phyloP scores from a whole-genome alignment of 495 filamentous ascomycete species.

The Hyaloscypha bicolor region DNA sequence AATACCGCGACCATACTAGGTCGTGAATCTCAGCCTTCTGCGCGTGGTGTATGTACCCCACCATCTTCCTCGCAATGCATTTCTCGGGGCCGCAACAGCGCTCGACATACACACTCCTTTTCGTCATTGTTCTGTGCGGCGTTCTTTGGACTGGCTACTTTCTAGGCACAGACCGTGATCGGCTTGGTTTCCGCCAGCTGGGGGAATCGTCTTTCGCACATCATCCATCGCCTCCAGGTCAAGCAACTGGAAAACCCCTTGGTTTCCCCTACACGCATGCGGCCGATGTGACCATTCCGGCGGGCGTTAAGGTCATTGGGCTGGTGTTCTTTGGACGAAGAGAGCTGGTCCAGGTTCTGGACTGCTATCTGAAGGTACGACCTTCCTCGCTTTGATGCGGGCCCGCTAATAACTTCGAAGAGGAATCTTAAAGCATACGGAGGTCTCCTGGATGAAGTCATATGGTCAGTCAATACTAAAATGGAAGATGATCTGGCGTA shows the following conservation, averaged over 20 bases:
- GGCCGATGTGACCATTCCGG: not conserved
- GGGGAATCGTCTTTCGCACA: not conserved
- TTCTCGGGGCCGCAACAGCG: not conserved
- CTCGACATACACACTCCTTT: not conserved
- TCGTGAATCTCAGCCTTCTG: not conserved
- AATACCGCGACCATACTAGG: not conserved
- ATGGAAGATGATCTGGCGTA: constrained; percentile 48
- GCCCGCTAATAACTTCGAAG: constrained; percentile 22
- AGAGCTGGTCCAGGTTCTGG: constrained; percentile 49
- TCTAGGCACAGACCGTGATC: not conserved
- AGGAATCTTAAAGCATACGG: constrained; percentile 54
- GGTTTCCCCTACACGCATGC: not conserved
- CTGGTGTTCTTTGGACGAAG: constrained; percentile 52
- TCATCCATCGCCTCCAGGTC: not conserved
- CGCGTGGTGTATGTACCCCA: not conserved
- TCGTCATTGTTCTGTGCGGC: not conserved
- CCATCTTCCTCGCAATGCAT: not conserved
- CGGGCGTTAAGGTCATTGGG: constrained; percentile 45
- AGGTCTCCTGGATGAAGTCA: constrained; percentile 55
- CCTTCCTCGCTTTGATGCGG: not conserved
- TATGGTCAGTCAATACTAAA: constrained; percentile 54
- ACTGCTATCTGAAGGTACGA: constrained; percentile 49
- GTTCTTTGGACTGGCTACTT: not conserved
- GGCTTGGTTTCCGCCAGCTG: not conserved
- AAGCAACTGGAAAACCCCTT: not conserved